Evolutionary conservation across 139 green algal species (phyloP), one percentile per base, ranked within the genome.

Genomic region (Tetraselmis chui): DNA sequence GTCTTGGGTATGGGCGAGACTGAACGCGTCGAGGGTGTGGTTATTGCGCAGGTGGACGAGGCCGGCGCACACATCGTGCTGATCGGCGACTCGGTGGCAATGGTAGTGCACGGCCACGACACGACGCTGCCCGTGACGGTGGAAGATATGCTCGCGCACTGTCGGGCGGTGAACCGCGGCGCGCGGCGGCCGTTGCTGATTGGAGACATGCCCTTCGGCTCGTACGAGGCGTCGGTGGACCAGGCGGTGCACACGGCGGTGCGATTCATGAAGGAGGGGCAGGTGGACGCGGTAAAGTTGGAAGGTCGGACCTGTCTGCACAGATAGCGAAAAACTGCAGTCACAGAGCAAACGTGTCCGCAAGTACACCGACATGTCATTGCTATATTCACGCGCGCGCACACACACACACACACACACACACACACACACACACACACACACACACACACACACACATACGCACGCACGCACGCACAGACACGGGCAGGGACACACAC

Each of bases 41-140:
- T n/a, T 23, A 27, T 30, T 26, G 1, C 81, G 59, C 86, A 97
- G 94, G 95, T 98, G 11, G 95, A 98, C 75, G 58, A 89, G 30
- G 92, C 97, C 11, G 93, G 89, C 31, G 94, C 98, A 29, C 97
- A 99, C 85, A 94, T 99, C 28, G 67, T 94, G 67, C 92, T 99
- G 58, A 97, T 99, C 28, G 97, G 97, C 1, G 97, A 99, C 88
- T 95, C 87, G 1, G 95, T 93, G 32, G 95, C 89, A 27, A 99
- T 99, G 97, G 97, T 99, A 31, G 94, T 99, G 29, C 97, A 99
- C 81, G 97, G 97, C n/a, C 92, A 99, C 85, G 97, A 99, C 91
- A 99, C 97, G 30, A 99, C 97, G 0, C 91, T 99, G 76, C 97
- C 97, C 25, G 89, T 99, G 74, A 98, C 95, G 0, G 59, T 99